These are phyloP conservation scores for Lavandula angustifolia DNA, from an alignment of 257 asterid genomes.

Conservation along the genomic window DNA sequence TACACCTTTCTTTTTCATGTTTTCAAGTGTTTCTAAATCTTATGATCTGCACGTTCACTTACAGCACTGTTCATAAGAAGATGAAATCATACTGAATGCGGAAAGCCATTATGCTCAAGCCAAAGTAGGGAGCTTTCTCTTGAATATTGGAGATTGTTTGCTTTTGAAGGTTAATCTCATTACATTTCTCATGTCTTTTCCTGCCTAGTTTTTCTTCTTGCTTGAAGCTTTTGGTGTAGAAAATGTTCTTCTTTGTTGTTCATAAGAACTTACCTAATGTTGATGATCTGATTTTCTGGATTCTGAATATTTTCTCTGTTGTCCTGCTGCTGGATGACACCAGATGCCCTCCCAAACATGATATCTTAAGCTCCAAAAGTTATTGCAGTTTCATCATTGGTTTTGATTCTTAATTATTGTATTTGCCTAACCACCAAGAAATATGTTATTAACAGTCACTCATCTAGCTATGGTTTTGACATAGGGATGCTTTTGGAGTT, in stretches of 20 bases:
- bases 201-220: neutral
- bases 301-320: neutral
- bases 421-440: conserved; percentile 40
- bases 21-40: conserved; percentile 24
- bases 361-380: conserved; percentile 14
- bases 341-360: neutral
- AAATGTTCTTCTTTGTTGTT: neutral
- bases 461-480: conserved; percentile 59
- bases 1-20: conserved; percentile 30
- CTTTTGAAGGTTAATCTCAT: conserved; percentile 58
- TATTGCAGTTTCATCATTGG: conserved; percentile 1
- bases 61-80: conserved; percentile 79
- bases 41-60: conserved; percentile 30
- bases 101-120: conserved; percentile 86
- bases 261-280: neutral
- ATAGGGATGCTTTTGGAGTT: conserved; percentile 84
- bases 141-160: conserved; percentile 75
- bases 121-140: conserved; percentile 45
- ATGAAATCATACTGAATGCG: conserved; percentile 75
- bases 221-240: neutral
- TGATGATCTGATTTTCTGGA: neutral
- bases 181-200: neutral
- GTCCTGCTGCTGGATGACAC: neutral
- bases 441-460: conserved; percentile 49
- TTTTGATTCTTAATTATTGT: conserved; percentile 28